Percentiles rank a stretch among this genome's conserved stretches.
These are phyloP conservation scores for Aureobasidium leucospermi DNA, from an alignment of 2,329 filamentous ascomycete species.

Conservation along the genomic window DNA sequence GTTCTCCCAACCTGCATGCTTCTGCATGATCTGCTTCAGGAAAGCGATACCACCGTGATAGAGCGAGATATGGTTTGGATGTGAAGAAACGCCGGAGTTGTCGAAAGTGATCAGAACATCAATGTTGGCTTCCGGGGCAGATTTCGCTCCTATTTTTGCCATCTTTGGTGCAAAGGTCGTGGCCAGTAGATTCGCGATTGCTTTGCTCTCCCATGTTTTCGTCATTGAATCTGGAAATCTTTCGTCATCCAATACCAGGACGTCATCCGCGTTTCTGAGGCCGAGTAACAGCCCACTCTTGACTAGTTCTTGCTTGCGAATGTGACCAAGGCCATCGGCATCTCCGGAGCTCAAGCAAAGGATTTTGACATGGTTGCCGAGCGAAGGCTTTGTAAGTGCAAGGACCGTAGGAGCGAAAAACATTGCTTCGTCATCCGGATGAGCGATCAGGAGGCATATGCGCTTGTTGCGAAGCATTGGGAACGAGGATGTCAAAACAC, in stretches of 20 bases:
- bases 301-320: conserved; percentile 73
- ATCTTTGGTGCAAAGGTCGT: conserved; percentile 66
- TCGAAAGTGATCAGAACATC: conserved; percentile 91
- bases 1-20: conserved; percentile 56
- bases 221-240: conserved; percentile 87
- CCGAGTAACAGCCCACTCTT: conserved; percentile 74
- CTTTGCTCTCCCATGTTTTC: conserved; percentile 62
- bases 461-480: conserved; percentile 71
- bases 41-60: conserved; percentile 75
- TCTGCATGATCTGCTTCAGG: conserved; percentile 56
- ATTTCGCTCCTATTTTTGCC: conserved; percentile 32
- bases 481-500: conserved; percentile 42
- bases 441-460: conserved; percentile 87
- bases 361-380: conserved; percentile 89
- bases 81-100: conserved; percentile 67
- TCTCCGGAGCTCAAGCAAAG: conserved; percentile 87
- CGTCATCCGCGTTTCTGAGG: conserved; percentile 64
- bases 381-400: conserved; percentile 69
- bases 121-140: conserved; percentile 51
- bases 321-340: conserved; percentile 78
- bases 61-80: conserved; percentile 89
- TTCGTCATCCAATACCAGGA: conserved; percentile 77
- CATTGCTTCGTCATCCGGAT: conserved; percentile 99
- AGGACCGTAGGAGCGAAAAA: conserved; percentile 90
- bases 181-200: conserved; percentile 63